Conservation (phyloP, 305 asterid genomes). For the Fraxinus nigra region DNA sequence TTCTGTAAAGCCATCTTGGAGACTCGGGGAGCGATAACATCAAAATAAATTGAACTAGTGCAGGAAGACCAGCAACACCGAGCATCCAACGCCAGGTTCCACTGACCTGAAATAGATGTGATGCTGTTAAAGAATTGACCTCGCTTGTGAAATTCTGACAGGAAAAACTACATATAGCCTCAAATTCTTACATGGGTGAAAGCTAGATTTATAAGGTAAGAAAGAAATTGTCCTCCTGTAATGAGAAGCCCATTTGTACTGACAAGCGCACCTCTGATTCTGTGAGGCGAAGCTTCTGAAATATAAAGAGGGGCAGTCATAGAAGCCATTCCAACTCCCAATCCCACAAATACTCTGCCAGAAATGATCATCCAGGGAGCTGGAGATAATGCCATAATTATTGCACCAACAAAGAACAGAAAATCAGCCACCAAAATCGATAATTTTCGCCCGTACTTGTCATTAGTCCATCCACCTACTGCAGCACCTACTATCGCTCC, state of each 20-base stretch:
- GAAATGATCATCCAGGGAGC: slow-evolving; percentile 50
- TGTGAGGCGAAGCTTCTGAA: slow-evolving; percentile 72
- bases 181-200: slow-evolving; percentile 48
- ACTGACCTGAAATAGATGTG: slow-evolving; percentile 28
- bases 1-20: slow-evolving; percentile 73
- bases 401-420: slow-evolving; percentile 58
- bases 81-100: slow-evolving; percentile 93
- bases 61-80: slow-evolving; percentile 64
- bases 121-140: not conserved
- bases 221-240: slow-evolving; percentile 66
- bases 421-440: slow-evolving; percentile 57
- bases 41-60: slow-evolving; percentile 51
- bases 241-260: slow-evolving; percentile 68
- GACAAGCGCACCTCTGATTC: slow-evolving; percentile 77
- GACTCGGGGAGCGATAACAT: slow-evolving; percentile 74
- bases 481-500: slow-evolving; percentile 82
- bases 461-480: slow-evolving; percentile 65
- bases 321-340: slow-evolving; percentile 86
- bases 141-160: not conserved
- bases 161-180: not conserved
- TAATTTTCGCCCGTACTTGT: slow-evolving; percentile 50
- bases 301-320: slow-evolving; percentile 78
- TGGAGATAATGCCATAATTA: slow-evolving; percentile 56
- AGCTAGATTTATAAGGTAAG: slow-evolving; percentile 62
- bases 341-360: slow-evolving; percentile 66